Percentiles rank a stretch among this genome's conserved stretches.
phyloP scores from a whole-genome alignment of 2,329 filamentous ascomycete species.

The Leptosphaerulina australis region DNA sequence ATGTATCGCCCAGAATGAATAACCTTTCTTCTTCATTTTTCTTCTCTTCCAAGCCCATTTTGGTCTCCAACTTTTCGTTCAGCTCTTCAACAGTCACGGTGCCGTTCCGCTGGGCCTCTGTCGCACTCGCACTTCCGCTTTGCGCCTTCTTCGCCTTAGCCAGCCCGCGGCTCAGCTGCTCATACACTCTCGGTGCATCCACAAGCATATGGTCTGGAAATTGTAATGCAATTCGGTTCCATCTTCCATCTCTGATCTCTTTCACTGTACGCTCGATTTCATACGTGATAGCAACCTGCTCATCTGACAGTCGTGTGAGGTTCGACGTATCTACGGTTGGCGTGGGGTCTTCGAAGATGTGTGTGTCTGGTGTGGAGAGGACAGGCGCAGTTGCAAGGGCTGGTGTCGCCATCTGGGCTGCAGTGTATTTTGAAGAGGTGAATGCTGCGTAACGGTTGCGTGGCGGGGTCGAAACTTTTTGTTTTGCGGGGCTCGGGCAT shows the following conservation, averaged over 20 bases:
- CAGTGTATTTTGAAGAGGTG: conserved; percentile 8
- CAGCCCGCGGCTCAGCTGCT: conserved; percentile 64
- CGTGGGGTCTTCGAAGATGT: conserved; percentile 63
- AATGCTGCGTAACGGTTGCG: not conserved
- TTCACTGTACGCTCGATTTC: conserved; percentile 80
- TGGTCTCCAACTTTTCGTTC: conserved; percentile 22
- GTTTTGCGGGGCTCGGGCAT: conserved; percentile 1
- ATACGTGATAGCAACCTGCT: conserved; percentile 77
- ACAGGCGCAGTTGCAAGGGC: conserved; percentile 56
- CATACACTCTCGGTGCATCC: conserved; percentile 81
- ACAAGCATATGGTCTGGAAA: conserved; percentile 92
- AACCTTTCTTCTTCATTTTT: conserved; percentile 57
- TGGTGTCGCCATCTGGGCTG: conserved; percentile 33
- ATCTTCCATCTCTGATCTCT: conserved; percentile 75
- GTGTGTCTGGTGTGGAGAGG: conserved; percentile 67
- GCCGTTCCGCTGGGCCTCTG: not conserved
- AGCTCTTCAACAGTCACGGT: conserved; percentile 23
- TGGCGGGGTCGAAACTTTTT: conserved; percentile 14
- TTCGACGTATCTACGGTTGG: conserved; percentile 48
- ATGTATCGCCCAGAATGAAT: conserved; percentile 92
- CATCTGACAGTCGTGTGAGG: conserved; percentile 59
- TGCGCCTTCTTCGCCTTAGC: conserved; percentile 32
- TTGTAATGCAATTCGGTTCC: conserved; percentile 83
- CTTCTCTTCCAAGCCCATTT: conserved; percentile 20
- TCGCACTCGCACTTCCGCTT: conserved; percentile 9